A percentile compares a stretch with the other conserved stretches of the same genome.
Conservation (phyloP, 257 asterid species). For the Solanum neorickii region DNA sequence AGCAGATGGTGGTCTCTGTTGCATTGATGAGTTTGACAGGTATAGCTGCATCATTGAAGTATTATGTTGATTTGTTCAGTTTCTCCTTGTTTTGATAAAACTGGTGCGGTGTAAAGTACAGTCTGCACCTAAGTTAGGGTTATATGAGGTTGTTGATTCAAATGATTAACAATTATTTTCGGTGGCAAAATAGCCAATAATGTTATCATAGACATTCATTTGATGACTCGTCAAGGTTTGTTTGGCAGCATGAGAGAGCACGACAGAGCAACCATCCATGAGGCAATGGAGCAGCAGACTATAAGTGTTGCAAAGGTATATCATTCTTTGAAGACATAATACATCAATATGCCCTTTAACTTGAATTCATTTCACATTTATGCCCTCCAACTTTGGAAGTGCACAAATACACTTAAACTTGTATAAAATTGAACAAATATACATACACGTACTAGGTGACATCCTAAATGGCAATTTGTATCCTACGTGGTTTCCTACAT, state of each 20-base stretch:
- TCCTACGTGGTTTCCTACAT: no score
- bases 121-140: background rate
- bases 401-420: no score
- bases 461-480: no score
- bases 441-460: no score
- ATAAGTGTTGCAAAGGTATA: constrained; percentile 98
- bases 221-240: background rate
- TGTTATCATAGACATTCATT: background rate
- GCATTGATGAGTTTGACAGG: constrained; percentile 99
- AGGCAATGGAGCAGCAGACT: constrained; percentile 99
- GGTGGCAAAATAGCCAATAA: background rate
- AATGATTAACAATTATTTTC: background rate
- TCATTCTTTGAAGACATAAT: background rate
- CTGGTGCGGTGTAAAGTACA: background rate
- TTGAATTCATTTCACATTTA: no score
- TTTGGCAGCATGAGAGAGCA: constrained; percentile 87
- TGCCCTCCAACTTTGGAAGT: no score
- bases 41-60: constrained; percentile 7
- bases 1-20: constrained; percentile 99
- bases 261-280: constrained; percentile 95
- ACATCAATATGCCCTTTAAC: no score
- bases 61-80: background rate
- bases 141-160: background rate
- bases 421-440: no score
- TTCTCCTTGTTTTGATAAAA: background rate